These are phyloP conservation scores for Hysterium pulicare DNA, from an alignment of 2,329 filamentous ascomycete species.

Conservation along the genomic window DNA sequence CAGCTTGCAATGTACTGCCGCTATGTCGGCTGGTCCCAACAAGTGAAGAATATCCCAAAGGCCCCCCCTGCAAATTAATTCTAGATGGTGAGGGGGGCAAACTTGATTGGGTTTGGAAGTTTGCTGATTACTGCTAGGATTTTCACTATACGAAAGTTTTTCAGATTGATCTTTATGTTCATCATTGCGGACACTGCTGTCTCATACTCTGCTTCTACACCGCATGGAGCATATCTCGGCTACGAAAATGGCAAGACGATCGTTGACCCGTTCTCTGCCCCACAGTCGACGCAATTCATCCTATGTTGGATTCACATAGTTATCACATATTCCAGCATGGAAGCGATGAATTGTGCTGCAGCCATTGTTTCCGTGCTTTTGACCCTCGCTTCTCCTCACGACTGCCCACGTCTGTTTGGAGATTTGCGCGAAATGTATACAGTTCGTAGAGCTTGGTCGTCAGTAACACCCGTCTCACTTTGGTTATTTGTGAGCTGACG, in stretches of 20 bases:
- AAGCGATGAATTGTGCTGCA: slow-evolving; percentile 11
- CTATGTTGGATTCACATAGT: slow-evolving; percentile 19
- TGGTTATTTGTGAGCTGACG: slow-evolving; percentile 1
- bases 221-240: slow-evolving; percentile 20
- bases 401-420: slow-evolving; percentile 25
- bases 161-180: slow-evolving; percentile 13
- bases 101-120: background rate
- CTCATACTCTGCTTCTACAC: slow-evolving; percentile 17
- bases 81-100: slow-evolving; percentile 16
- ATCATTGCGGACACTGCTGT: slow-evolving; percentile 11
- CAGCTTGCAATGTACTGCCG: slow-evolving; percentile 14
- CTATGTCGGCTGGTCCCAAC: slow-evolving; percentile 24
- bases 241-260: slow-evolving; percentile 9
- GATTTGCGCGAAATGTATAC: slow-evolving; percentile 14
- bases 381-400: slow-evolving; percentile 17
- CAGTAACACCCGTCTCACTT: slow-evolving; percentile 7
- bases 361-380: slow-evolving; percentile 15
- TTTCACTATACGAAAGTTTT: slow-evolving; percentile 19
- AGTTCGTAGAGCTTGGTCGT: slow-evolving; percentile 23
- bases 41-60: slow-evolving; percentile 24
- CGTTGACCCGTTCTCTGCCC: background rate
- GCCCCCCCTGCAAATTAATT: slow-evolving; percentile 16
- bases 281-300: slow-evolving; percentile 13
- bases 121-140: slow-evolving; percentile 7
- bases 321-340: slow-evolving; percentile 16